These are phyloP conservation scores for Trametes pubescens DNA, from an alignment of 1,284 basidiomycete genomes.

Conservation along the genomic window DNA sequence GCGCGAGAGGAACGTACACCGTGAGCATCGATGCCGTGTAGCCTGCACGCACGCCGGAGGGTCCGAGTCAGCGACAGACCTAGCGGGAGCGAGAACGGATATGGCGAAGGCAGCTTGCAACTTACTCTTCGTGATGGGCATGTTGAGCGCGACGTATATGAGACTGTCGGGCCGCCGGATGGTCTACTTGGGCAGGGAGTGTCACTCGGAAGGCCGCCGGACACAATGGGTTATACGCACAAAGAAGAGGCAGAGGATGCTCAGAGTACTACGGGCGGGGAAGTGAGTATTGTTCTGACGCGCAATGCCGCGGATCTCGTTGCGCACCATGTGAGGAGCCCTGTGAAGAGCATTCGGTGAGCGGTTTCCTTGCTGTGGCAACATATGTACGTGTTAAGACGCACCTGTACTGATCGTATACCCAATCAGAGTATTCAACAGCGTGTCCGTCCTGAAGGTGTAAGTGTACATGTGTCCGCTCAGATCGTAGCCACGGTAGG, in stretches of 20 bases:
- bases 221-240: background rate
- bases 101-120: background rate
- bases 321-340: conserved; percentile 1
- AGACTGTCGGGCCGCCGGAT: background rate
- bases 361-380: background rate
- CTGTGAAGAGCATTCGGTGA: background rate
- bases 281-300: background rate
- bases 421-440: conserved; percentile 1
- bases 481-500: background rate
- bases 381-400: background rate
- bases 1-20: background rate
- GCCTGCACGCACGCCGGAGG: background rate
- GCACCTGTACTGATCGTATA: conserved; percentile 6
- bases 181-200: background rate
- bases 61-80: background rate
- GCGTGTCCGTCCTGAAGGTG: background rate
- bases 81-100: background rate
- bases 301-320: too few relatives aligned
- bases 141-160: conserved; percentile 3
- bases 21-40: conserved; percentile 5
- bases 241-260: background rate
- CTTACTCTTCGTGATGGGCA: conserved; percentile 1
- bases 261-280: background rate
- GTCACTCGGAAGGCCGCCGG: background rate
- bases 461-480: background rate